phyloP scores from a whole-genome alignment of 192 early-diverging fungal genomes.

The Gaertneriomyces sp. region DNA sequence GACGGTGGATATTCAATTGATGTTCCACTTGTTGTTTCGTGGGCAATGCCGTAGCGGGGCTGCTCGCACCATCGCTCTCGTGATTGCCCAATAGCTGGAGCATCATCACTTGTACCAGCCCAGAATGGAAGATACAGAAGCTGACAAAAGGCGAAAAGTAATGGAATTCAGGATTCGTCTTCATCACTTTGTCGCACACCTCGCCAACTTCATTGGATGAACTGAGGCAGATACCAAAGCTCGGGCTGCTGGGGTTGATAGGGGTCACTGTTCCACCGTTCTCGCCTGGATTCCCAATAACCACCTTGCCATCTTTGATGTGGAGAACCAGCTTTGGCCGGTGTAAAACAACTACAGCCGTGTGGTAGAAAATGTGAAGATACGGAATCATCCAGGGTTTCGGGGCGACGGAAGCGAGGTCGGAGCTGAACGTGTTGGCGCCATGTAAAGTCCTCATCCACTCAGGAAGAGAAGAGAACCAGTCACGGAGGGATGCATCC shows the following conservation, averaged over 20 bases:
- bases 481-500: slow-evolving; percentile 37
- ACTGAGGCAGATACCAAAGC: slow-evolving; percentile 21
- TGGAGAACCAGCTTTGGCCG: slow-evolving; percentile 36
- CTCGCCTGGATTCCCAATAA: background rate
- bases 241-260: slow-evolving; percentile 4
- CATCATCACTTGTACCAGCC: slow-evolving; percentile 33
- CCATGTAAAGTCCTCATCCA: slow-evolving; percentile 14
- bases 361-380: slow-evolving; percentile 40
- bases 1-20: slow-evolving; percentile 22
- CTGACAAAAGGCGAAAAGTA: slow-evolving; percentile 27
- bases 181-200: slow-evolving; percentile 12
- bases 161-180: slow-evolving; percentile 25
- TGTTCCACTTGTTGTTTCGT: slow-evolving; percentile 5
- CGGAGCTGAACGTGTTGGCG: background rate
- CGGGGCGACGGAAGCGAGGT: slow-evolving; percentile 4
- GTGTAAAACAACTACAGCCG: slow-evolving; percentile 39
- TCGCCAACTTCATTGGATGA: slow-evolving; percentile 22
- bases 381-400: slow-evolving; percentile 25
- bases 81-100: slow-evolving; percentile 13
- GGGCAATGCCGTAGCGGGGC: no score
- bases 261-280: slow-evolving; percentile 6
- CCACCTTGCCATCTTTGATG: background rate
- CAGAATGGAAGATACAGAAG: slow-evolving; percentile 38
- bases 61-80: background rate
- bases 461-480: slow-evolving; percentile 37